phyloP scores from a whole-genome alignment of 192 early-diverging fungal genomes.

The Podochytrium sp. region DNA sequence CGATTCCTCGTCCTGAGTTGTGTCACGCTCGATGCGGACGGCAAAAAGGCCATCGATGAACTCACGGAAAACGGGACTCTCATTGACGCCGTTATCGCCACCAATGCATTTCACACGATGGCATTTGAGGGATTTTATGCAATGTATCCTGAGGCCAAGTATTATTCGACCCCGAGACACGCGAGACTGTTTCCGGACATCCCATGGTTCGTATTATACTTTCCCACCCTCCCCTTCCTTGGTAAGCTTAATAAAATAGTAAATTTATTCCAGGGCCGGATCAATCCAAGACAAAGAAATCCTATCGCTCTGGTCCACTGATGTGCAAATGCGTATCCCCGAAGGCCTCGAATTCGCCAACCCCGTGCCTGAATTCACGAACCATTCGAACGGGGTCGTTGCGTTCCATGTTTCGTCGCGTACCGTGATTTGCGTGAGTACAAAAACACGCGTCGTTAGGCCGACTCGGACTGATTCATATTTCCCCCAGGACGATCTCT shows the following conservation, averaged over 20 bases:
- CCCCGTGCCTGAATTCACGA: slow-evolving; percentile 21
- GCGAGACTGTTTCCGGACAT: slow-evolving; percentile 9
- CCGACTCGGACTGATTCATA: no score
- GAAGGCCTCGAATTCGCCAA: slow-evolving; percentile 19
- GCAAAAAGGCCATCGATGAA: slow-evolving; percentile 25
- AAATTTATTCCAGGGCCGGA: background rate
- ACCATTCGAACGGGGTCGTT: slow-evolving; percentile 33
- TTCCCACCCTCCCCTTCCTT: background rate
- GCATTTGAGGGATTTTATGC: slow-evolving; percentile 10
- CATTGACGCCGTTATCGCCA: slow-evolving; percentile 37
- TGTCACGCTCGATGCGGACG: slow-evolving; percentile 5
- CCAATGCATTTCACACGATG: slow-evolving; percentile 33
- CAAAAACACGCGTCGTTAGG: no score
- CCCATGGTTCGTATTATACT: slow-evolving; percentile 8
- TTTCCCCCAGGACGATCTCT: no score
- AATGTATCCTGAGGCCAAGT: slow-evolving; percentile 25
- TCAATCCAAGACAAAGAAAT: background rate
- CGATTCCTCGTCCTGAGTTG: slow-evolving; percentile 20
- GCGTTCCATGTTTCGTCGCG: slow-evolving; percentile 20
- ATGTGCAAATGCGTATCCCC: slow-evolving; percentile 2
- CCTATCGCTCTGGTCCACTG: background rate
- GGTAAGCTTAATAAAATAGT: background rate
- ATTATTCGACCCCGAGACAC: slow-evolving; percentile 33
- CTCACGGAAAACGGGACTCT: slow-evolving; percentile 26
- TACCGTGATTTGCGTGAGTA: slow-evolving; percentile 28